These are phyloP conservation scores for Harrya chromipes DNA, from an alignment of 768 basidiomycete species.

Conservation along the genomic window DNA sequence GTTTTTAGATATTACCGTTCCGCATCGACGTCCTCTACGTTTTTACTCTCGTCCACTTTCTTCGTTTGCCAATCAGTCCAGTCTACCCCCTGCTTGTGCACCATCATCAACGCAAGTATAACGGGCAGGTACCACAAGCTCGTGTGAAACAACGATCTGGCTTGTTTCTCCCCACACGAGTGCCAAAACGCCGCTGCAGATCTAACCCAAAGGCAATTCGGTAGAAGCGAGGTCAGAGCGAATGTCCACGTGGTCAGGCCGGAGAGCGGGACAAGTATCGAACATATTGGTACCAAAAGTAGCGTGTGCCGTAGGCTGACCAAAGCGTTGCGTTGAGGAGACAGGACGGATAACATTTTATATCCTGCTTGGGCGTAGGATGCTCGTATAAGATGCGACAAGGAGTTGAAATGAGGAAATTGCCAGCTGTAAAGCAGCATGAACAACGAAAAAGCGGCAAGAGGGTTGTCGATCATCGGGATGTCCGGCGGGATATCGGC, in stretches of 20 bases:
- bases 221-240: constrained; percentile 68
- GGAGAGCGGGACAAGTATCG: constrained; percentile 77
- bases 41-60: background rate
- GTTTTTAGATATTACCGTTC: too few species aligned
- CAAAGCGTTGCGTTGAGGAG: constrained; percentile 74
- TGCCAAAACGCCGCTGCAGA: constrained; percentile 78
- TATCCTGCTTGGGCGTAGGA: constrained; percentile 94
- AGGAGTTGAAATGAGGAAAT: constrained; percentile 95
- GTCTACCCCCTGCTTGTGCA: constrained; percentile 84
- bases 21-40: too few species aligned
- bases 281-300: constrained; percentile 74
- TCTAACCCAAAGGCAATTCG: constrained; percentile 67
- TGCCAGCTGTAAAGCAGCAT: constrained; percentile 94
- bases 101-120: constrained; percentile 89
- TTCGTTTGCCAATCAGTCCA: constrained; percentile 56
- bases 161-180: constrained; percentile 69
- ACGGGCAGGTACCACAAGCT: constrained; percentile 90
- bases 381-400: constrained; percentile 83
- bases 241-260: constrained; percentile 94
- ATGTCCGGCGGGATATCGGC: constrained; percentile 39
- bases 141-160: constrained; percentile 72
- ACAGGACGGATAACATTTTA: constrained; percentile 83
- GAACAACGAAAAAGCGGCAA: constrained; percentile 78
- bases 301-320: constrained; percentile 83
- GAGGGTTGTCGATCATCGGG: constrained; percentile 70